Conservation (phyloP, 345 rosid species). For the Isatis tinctoria region DNA sequence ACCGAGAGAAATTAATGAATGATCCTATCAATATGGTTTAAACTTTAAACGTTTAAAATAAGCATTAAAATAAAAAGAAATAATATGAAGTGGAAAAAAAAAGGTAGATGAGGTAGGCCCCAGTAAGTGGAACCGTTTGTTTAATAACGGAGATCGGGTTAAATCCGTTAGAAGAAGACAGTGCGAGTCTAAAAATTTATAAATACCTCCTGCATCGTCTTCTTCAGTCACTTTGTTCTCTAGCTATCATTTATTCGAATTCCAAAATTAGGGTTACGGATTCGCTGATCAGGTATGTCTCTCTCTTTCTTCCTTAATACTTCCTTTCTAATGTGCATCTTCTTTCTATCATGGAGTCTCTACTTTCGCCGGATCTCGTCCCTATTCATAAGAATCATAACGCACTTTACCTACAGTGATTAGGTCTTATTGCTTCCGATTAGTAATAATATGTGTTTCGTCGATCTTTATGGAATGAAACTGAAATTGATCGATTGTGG, state of each 20-base stretch:
- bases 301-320: background rate
- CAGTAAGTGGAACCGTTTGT: constrained; percentile 10
- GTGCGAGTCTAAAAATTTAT: constrained; percentile 1
- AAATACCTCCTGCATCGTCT: constrained; percentile 9
- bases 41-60: background rate
- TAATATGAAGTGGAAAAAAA: background rate
- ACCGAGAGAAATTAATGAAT: background rate
- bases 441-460: background rate
- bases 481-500: background rate
- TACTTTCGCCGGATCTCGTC: background rate
- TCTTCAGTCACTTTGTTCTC: constrained; percentile 13
- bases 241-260: background rate
- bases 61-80: background rate
- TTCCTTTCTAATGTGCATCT: background rate
- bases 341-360: background rate
- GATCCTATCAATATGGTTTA: background rate
- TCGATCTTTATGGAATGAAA: background rate
- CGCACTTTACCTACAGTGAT: background rate
- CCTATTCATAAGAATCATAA: background rate
- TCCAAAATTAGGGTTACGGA: constrained; percentile 2
- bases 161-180: background rate
- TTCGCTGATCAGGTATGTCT: background rate
- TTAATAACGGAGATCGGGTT: constrained; percentile 4
- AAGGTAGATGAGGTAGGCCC: constrained; percentile 7
- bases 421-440: background rate